These are phyloP conservation scores for Trebouxia sp. DNA, from an alignment of 139 green algal genomes.

Conservation along the genomic window DNA sequence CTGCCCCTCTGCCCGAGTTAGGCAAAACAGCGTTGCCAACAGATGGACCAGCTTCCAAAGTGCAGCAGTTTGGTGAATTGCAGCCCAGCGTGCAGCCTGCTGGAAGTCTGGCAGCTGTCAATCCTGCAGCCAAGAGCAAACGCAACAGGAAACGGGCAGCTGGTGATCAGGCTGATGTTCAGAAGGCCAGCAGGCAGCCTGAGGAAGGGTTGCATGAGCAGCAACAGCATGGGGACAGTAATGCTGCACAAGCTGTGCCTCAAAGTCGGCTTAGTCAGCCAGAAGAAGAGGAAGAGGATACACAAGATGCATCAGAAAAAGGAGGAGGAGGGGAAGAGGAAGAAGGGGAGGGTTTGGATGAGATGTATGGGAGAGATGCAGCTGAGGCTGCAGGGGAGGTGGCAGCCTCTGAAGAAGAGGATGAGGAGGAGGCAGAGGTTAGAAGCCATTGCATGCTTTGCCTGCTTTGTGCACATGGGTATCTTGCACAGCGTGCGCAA, in stretches of 20 bases:
- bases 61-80: too few relatives aligned
- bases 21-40: not conserved
- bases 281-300: too few relatives aligned
- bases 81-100: not conserved
- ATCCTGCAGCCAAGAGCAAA: not conserved
- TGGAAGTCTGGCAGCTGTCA: not conserved
- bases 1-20: too few relatives aligned
- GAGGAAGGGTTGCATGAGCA: too few relatives aligned
- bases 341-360: not conserved
- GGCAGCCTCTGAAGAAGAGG: not conserved
- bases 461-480: too few relatives aligned
- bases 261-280: too few relatives aligned
- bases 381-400: conserved; percentile 3
- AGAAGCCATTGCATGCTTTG: not conserved
- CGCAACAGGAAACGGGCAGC: not conserved
- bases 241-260: too few relatives aligned
- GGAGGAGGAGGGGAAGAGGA: not conserved
- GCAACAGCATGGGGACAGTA: too few relatives aligned
- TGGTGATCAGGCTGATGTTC: not conserved
- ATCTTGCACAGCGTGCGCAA: too few relatives aligned
- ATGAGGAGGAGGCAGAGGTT: conserved; percentile 9
- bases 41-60: too few relatives aligned
- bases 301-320: not conserved
- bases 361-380: conserved; percentile 22
- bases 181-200: too few relatives aligned